Conservation (phyloP, 108 stramenopile species). For the Schizochytrium sp. region DNA sequence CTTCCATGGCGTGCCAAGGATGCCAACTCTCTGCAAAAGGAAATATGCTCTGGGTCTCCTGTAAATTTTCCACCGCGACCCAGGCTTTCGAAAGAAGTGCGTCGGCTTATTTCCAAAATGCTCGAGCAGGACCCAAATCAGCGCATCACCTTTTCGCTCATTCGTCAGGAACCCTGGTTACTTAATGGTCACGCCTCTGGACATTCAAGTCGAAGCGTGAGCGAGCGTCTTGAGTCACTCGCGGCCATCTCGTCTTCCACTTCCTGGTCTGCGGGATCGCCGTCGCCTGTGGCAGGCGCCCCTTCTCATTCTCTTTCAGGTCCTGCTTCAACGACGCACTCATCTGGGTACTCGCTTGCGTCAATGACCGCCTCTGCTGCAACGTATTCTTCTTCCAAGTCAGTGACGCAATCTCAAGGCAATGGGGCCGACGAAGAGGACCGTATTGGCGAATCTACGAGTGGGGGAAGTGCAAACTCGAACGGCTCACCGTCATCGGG, state of each 20-base stretch:
- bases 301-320: too few species aligned
- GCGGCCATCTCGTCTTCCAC: too few species aligned
- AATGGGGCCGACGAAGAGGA: background rate
- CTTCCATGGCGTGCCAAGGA: background rate
- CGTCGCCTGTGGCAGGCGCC: too few species aligned
- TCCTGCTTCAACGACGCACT: too few species aligned
- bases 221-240: too few species aligned
- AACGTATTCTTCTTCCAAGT: too few species aligned
- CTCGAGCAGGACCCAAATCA: background rate
- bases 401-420: background rate
- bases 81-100: background rate
- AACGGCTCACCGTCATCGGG: background rate
- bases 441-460: background rate
- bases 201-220: background rate
- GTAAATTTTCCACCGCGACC: background rate
- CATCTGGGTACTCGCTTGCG: too few species aligned
- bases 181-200: background rate
- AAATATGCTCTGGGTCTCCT: background rate
- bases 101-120: background rate
- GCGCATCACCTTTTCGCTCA: conserved; percentile 1
- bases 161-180: background rate
- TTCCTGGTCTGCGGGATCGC: too few species aligned
- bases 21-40: background rate
- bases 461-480: background rate
- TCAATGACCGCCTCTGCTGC: too few species aligned